phyloP scores from a whole-genome alignment of 768 basidiomycete species.

The Amanita muscaria region DNA sequence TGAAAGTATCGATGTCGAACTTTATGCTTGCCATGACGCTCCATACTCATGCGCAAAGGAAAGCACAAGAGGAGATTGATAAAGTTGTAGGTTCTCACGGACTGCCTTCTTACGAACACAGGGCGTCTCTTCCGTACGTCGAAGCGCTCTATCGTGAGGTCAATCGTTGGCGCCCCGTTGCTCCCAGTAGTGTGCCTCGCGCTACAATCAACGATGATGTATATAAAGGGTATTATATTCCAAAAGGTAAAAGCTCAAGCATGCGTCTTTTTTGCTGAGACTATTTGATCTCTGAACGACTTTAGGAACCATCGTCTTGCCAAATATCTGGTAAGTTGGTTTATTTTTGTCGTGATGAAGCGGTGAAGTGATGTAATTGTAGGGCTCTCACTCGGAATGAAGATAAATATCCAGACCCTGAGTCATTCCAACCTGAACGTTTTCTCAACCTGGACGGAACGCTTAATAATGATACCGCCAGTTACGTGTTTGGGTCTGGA shows the following conservation, averaged over 20 bases:
- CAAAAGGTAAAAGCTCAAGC: background rate
- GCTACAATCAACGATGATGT: background rate
- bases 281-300: too few relatives aligned
- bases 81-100: too few relatives aligned
- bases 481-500: slow-evolving; percentile 25
- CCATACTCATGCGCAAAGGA: slow-evolving; percentile 7
- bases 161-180: slow-evolving; percentile 2
- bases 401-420: slow-evolving; percentile 38
- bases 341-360: background rate
- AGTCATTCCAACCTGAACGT: slow-evolving; percentile 45
- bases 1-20: too few relatives aligned
- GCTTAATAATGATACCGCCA: slow-evolving; percentile 16
- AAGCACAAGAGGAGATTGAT: slow-evolving; percentile 10
- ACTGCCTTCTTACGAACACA: slow-evolving; percentile 2
- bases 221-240: background rate
- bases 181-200: background rate
- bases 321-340: background rate
- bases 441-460: slow-evolving; percentile 29
- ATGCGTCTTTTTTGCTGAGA: too few relatives aligned
- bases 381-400: slow-evolving; percentile 45
- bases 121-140: slow-evolving; percentile 5
- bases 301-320: background rate
- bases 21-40: slow-evolving; percentile 6
- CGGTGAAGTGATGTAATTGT: too few relatives aligned
- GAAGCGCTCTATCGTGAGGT: slow-evolving; percentile 3